These are phyloP conservation scores for Oemleria cerasiformis DNA, from an alignment of 306 rosid genomes.

Conservation along the genomic window DNA sequence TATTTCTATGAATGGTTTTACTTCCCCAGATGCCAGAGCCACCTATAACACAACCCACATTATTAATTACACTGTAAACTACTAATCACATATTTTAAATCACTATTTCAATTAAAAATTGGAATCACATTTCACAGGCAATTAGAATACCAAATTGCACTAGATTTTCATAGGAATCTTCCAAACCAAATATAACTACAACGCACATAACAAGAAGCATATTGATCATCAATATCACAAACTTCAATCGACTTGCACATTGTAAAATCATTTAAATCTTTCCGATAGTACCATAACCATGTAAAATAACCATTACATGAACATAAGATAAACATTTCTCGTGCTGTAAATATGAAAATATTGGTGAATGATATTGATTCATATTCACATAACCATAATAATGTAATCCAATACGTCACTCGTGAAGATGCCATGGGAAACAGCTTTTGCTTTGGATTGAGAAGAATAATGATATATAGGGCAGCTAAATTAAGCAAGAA, in stretches of 20 bases:
- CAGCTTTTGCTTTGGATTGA: too few species aligned
- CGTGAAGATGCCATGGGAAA: too few species aligned
- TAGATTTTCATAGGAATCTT: not conserved
- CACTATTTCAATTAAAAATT: not conserved
- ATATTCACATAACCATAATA: too few species aligned
- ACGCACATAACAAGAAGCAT: not conserved
- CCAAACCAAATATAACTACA: not conserved
- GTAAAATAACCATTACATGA: too few species aligned
- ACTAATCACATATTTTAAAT: too few species aligned
- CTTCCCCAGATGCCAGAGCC: constrained; percentile 61
- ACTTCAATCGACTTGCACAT: not conserved
- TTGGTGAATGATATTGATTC: too few species aligned
- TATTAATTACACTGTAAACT: not conserved
- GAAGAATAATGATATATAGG: too few species aligned
- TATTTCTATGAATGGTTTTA: constrained; percentile 42
- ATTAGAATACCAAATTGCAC: not conserved
- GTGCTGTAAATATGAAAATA: too few species aligned
- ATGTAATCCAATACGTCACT: too few species aligned
- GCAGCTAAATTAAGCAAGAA: too few species aligned
- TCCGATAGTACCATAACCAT: too few species aligned
- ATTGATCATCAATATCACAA: not conserved
- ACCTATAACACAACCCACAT: constrained; percentile 39
- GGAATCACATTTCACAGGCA: not conserved
- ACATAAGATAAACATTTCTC: too few species aligned
- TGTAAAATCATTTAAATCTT: not conserved